Base-by-base conservation (phyloP, 768 basidiomycete genomes). In the Pulveroboletus sp. region DNA sequence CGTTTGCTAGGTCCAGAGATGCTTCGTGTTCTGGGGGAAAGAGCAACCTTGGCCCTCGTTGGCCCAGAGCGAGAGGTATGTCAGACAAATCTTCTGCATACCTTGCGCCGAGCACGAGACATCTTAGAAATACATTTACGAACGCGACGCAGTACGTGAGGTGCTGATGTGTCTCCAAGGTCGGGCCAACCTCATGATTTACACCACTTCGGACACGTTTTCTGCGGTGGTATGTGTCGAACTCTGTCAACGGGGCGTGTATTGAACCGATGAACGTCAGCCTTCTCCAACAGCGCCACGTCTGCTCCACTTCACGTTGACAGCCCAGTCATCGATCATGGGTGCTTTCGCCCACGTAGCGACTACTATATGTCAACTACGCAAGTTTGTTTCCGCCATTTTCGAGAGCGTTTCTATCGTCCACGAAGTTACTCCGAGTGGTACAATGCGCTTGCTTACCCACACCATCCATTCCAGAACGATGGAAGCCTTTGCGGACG, bases 401-500 rank as follows among this genome's bases (percentile, higher is more conserved):
- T 75, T 81, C 43, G 62, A 72, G 12, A 65, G 68, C 8, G 54
- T 55, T n/a, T 56, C 51, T 22, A 19, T 46, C 1, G 27, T 42
- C 31, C 50, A 54, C 14, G 49, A 55, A 62, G 62, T 50, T 7
- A 53, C 58, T 9, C 51, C 67, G 24, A 65, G 56, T 4, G 63
- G 52, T 22, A 54, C 58, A 9, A 47, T 30, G 39, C 57, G 44
- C 32, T 43, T 71, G 39, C 52, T 69, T 26, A 54, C 58, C 27
- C 60, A 62, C 27, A 57, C 38, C 42, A 53, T 53, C 48, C 39
- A 56, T 10, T 80, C 82, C 10, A 77, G 76, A 27, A 89, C 86
- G 1, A 67, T 88, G n/a, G 87, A 92, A 63, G 90, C 90, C 0
- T 90, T 90, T 61, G 80, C 85, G 1, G 87, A 90, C 47, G 88